Conservation (phyloP, 352 stramenopile genomes). For the Phytopythium mirpurense region DNA sequence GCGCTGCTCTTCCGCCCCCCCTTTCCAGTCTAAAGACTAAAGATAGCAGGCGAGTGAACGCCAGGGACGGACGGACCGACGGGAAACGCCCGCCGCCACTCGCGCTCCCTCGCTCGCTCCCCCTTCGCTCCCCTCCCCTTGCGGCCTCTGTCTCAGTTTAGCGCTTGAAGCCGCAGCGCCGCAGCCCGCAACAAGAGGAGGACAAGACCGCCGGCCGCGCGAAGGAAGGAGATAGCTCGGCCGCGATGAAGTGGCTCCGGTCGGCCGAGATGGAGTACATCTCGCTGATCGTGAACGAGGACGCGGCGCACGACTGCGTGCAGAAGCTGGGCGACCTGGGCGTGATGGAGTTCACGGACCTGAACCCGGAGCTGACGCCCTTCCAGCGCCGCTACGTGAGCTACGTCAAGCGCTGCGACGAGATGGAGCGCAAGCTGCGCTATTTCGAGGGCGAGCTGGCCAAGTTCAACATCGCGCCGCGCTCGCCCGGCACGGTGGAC, state of each 20-base stretch:
- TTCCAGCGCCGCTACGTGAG: conserved; percentile 98
- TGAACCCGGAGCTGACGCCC: conserved; percentile 97
- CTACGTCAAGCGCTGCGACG: conserved; percentile 98
- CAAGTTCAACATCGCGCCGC: conserved; percentile 90
- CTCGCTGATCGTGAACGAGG: conserved; percentile 98
- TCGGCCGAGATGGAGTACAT: conserved; percentile 99
- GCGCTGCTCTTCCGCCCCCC: background rate
- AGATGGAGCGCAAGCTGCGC: conserved; percentile 98
- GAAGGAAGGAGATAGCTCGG: too few species aligned
- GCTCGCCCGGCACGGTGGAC: conserved; percentile 65
- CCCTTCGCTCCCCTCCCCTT: too few species aligned
- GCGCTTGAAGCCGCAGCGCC: background rate
- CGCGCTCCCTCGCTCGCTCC: background rate
- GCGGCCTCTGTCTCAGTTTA: too few species aligned
- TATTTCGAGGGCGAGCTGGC: conserved; percentile 94
- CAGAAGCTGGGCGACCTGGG: conserved; percentile 95
- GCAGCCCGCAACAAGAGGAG: too few species aligned
- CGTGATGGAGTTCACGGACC: conserved; percentile 98
- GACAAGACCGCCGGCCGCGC: too few species aligned
- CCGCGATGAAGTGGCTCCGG: conserved; percentile 93
- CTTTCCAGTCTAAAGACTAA: background rate
- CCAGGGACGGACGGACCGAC: too few species aligned
- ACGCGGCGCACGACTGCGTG: conserved; percentile 96
- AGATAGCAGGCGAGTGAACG: background rate
- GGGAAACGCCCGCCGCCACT: background rate